These are phyloP conservation scores for Russula emetica DNA, from an alignment of 768 basidiomycete species.

Conservation along the genomic window DNA sequence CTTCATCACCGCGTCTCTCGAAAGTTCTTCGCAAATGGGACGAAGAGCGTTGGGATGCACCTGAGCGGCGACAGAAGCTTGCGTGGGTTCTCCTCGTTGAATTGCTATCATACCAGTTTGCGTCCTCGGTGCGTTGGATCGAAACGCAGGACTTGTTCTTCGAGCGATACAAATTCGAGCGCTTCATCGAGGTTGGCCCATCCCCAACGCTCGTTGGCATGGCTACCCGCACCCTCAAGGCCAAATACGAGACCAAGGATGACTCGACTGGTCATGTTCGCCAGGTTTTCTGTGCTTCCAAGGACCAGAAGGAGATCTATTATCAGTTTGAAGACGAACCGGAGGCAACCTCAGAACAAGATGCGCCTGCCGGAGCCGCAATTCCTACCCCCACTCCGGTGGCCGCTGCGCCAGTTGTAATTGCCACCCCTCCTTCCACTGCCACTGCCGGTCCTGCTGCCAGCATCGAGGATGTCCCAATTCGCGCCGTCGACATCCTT, in stretches of 20 bases:
- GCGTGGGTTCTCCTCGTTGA: constrained; percentile 91
- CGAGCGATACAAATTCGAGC: constrained; percentile 78
- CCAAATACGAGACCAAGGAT: constrained; percentile 89
- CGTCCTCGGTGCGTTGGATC: constrained; percentile 99
- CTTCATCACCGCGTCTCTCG: constrained; percentile 89
- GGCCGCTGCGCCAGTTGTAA: constrained; percentile 37
- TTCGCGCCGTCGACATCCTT: constrained; percentile 88
- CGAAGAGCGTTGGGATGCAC: constrained; percentile 77
- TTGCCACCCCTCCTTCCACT: constrained; percentile 41
- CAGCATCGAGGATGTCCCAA: constrained; percentile 81
- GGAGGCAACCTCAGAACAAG: constrained; percentile 37
- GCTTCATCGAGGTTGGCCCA: constrained; percentile 95
- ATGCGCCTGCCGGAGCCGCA: constrained; percentile 38
- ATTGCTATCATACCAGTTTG: constrained; percentile 95
- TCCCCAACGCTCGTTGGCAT: constrained; percentile 95
- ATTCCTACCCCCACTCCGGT: constrained; percentile 33
- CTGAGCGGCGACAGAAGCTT: constrained; percentile 83
- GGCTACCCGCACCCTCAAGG: constrained; percentile 85
- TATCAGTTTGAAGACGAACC: constrained; percentile 93
- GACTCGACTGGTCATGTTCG: constrained; percentile 77
- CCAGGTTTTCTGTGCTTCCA: constrained; percentile 86
- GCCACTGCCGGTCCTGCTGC: constrained; percentile 43
- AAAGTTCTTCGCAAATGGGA: constrained; percentile 93
- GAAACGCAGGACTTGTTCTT: constrained; percentile 97
- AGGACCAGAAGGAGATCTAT: constrained; percentile 95